phyloP scores from a whole-genome alignment of 2,329 filamentous ascomycete genomes.

The Stromatinia cepivora region DNA sequence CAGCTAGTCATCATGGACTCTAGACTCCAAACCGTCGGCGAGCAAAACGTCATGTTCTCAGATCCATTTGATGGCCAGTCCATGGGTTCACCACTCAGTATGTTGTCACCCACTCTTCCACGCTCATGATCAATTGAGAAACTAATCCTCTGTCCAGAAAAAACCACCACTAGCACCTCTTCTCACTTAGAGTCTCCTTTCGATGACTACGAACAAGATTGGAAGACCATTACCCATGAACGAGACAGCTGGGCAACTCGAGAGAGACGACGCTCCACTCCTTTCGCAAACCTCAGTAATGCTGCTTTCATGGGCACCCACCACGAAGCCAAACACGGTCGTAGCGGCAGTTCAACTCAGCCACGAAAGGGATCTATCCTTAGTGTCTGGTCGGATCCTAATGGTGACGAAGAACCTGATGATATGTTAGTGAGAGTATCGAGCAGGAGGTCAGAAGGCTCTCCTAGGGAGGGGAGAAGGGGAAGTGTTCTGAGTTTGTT shows the following conservation, averaged over 20 bases:
- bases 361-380: constrained; percentile 12
- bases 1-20: constrained; percentile 1
- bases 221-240: constrained; percentile 12
- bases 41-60: neutral
- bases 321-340: constrained; percentile 14
- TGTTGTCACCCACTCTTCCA: neutral
- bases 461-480: neutral
- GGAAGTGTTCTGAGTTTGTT: constrained; percentile 18
- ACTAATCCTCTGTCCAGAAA: neutral
- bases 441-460: neutral
- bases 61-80: neutral
- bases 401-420: constrained; percentile 18
- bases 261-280: constrained; percentile 17
- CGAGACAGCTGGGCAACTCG: constrained; percentile 11
- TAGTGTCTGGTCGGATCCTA: constrained; percentile 14
- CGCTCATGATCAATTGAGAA: neutral
- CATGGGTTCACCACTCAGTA: constrained; percentile 6
- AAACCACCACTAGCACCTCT: neutral
- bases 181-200: constrained; percentile 11
- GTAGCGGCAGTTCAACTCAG: neutral
- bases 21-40: neutral
- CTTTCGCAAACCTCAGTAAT: constrained; percentile 16
- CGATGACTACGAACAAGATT: constrained; percentile 24
- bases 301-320: constrained; percentile 15
- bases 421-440: constrained; percentile 2